Evolutionary conservation across 768 basidiomycete genomes (phyloP).

Genomic region (Panaeolus cyanescens): DNA sequence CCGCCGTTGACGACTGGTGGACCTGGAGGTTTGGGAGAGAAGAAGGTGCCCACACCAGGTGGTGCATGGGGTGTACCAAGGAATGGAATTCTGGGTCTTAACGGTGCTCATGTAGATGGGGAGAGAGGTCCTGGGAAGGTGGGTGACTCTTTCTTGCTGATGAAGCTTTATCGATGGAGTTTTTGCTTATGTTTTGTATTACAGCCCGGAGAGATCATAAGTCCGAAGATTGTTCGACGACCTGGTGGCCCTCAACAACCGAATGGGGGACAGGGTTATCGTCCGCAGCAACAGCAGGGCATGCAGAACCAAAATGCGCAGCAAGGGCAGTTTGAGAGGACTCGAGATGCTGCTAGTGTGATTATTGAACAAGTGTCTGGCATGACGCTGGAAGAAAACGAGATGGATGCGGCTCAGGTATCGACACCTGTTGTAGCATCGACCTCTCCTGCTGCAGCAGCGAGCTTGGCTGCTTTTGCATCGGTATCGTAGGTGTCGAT

Average conservation of each 20-base stretch:
- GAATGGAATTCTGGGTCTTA: constrained; percentile 11
- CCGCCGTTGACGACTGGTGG: constrained; percentile 60
- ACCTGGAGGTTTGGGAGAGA: constrained; percentile 40
- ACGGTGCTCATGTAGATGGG: constrained; percentile 14
- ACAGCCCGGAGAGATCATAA: constrained; percentile 20
- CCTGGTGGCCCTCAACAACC: constrained; percentile 13
- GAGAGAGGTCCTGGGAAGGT: constrained; percentile 20
- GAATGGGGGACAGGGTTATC: constrained; percentile 13
- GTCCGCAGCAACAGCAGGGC: constrained; percentile 13
- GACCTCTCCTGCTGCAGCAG: constrained; percentile 4
- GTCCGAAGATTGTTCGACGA: constrained; percentile 20
- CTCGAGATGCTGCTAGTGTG: constrained; percentile 4
- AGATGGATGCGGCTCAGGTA: neutral
- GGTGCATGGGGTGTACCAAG: constrained; percentile 75
- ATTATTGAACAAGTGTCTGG: constrained; percentile 22
- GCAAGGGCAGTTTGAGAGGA: neutral
- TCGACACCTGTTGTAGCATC: constrained; percentile 6
- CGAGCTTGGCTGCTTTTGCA: neutral
- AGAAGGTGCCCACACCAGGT: constrained; percentile 51
- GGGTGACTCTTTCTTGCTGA: constrained; percentile 1
- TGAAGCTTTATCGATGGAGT: neutral
- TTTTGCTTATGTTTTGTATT: constrained; percentile 2
- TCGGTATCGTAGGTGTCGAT: constrained; percentile 4
- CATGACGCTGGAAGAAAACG: constrained; percentile 21
- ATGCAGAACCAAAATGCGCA: constrained; percentile 11